Evolutionary conservation across 2,329 filamentous ascomycete species (phyloP).

Genomic region (Trichoderma sp.): DNA sequence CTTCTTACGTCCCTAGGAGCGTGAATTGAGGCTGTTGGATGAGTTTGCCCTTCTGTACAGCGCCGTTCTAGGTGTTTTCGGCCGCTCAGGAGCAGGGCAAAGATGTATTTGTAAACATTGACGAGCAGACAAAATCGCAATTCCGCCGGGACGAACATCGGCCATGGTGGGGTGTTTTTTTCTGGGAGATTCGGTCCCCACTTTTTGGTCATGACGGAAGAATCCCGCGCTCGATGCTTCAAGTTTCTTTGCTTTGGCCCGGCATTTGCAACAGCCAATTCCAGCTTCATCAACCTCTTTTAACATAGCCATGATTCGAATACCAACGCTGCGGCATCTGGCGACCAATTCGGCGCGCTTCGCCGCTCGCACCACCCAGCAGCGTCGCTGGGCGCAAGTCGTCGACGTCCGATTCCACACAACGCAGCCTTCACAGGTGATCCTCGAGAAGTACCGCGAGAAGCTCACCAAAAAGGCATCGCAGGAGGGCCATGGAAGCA

Average conservation of each 20-base stretch:
- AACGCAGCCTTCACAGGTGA: constrained; percentile 62
- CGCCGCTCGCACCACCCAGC: constrained; percentile 38
- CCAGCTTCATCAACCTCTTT: neutral
- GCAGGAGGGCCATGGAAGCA: constrained; percentile 64
- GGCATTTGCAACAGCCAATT: neutral
- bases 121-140: neutral
- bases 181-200: constrained; percentile 5
- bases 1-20: neutral
- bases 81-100: neutral
- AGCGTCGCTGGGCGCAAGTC: constrained; percentile 86
- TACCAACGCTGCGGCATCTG: constrained; percentile 49
- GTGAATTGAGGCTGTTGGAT: neutral
- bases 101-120: constrained; percentile 1
- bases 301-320: constrained; percentile 29
- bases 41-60: neutral
- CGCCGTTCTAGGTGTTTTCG: neutral
- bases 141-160: neutral
- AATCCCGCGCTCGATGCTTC: constrained; percentile 7
- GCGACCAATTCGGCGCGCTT: constrained; percentile 31
- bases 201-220: constrained; percentile 20
- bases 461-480: constrained; percentile 83
- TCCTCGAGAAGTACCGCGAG: constrained; percentile 81
- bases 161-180: constrained; percentile 19
- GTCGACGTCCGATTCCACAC: constrained; percentile 88
- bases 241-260: neutral